A percentile compares a stretch with the other conserved stretches of the same genome.
Evolutionary conservation across 1,139 yeast species (phyloP).

Genomic region (Nakaseomyces kungkrabaensis): DNA sequence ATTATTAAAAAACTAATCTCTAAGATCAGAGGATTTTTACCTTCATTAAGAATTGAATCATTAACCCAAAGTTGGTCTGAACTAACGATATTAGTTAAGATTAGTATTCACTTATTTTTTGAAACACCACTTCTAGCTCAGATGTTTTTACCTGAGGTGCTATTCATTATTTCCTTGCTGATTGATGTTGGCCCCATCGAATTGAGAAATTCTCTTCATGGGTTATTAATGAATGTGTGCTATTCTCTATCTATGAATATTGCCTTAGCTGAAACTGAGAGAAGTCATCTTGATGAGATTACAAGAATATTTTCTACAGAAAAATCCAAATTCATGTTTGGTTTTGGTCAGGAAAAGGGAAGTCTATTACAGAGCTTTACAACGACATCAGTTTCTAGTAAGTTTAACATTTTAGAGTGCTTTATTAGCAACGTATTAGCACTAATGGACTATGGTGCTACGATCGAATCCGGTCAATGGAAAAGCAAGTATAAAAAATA

Average conservation of each 20-base stretch:
- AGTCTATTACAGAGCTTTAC: constrained; percentile 30
- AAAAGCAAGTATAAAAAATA: constrained; percentile 60
- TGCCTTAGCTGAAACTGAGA: constrained; percentile 35
- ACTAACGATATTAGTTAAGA: constrained; percentile 56
- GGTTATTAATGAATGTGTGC: constrained; percentile 55
- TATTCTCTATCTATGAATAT: constrained; percentile 63
- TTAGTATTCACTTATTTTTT: constrained; percentile 60
- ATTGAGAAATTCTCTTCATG: constrained; percentile 57
- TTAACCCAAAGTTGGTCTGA: constrained; percentile 65
- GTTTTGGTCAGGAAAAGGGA: constrained; percentile 58
- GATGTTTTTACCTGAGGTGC: constrained; percentile 61
- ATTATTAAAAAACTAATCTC: constrained; percentile 45
- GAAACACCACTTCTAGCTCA: constrained; percentile 60
- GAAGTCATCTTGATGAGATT: constrained; percentile 39
- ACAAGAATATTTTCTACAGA: constrained; percentile 59
- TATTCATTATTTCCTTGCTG: constrained; percentile 58
- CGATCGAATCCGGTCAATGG: constrained; percentile 47
- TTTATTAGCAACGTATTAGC: constrained; percentile 53
- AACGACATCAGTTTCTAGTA: constrained; percentile 41
- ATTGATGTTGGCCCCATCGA: constrained; percentile 67
- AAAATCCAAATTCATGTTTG: constrained; percentile 66
- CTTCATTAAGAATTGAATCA: constrained; percentile 36
- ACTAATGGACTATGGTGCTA: constrained; percentile 46
- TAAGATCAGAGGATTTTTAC: constrained; percentile 41
- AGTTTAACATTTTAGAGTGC: constrained; percentile 49